A percentile compares a stretch with the other conserved stretches of the same genome.
phyloP scores from a whole-genome alignment of 768 basidiomycete species.

The Clitopilus hobsonii region DNA sequence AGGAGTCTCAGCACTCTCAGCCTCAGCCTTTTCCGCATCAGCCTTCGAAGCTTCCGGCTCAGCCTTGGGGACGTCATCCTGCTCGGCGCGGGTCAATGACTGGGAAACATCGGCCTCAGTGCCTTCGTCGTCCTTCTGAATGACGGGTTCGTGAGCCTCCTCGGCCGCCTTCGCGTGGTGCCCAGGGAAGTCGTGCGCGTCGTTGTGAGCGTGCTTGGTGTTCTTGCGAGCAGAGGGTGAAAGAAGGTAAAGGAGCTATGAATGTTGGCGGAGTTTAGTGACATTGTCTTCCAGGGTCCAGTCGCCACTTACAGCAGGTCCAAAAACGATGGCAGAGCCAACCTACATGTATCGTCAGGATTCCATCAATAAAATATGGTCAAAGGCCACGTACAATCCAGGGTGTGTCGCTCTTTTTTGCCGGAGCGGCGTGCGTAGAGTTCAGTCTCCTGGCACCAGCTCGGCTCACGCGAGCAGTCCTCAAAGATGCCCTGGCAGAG shows the following conservation, averaged over 20 bases:
- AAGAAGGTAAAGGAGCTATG: slow-evolving; percentile 35
- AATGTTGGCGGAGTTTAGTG: background rate
- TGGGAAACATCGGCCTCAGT: slow-evolving; percentile 30
- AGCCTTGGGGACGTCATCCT: background rate
- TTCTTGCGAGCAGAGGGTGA: slow-evolving; percentile 35
- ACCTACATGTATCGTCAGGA: slow-evolving; percentile 20
- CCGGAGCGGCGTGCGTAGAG: slow-evolving; percentile 28
- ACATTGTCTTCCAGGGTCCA: too few relatives aligned
- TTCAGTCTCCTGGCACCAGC: slow-evolving; percentile 29
- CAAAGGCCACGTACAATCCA: slow-evolving; percentile 34
- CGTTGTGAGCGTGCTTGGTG: slow-evolving; percentile 26
- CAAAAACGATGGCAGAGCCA: slow-evolving; percentile 34
- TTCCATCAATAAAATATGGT: slow-evolving; percentile 6
- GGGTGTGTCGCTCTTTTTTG: slow-evolving; percentile 34
- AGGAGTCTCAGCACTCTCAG: background rate
- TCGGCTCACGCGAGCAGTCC: slow-evolving; percentile 14
- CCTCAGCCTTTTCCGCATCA: background rate
- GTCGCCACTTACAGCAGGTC: slow-evolving; percentile 35
- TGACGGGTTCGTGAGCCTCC: slow-evolving; percentile 14
- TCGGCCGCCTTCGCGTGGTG: slow-evolving; percentile 15
- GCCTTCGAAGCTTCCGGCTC: background rate
- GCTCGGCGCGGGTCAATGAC: slow-evolving; percentile 24
- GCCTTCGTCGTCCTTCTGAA: slow-evolving; percentile 37
- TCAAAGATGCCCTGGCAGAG: slow-evolving; percentile 24
- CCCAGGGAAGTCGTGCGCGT: slow-evolving; percentile 27